Evolutionary conservation across 129 eudicot genomes (phyloP).

Genomic region (Flaveria brownii): DNA sequence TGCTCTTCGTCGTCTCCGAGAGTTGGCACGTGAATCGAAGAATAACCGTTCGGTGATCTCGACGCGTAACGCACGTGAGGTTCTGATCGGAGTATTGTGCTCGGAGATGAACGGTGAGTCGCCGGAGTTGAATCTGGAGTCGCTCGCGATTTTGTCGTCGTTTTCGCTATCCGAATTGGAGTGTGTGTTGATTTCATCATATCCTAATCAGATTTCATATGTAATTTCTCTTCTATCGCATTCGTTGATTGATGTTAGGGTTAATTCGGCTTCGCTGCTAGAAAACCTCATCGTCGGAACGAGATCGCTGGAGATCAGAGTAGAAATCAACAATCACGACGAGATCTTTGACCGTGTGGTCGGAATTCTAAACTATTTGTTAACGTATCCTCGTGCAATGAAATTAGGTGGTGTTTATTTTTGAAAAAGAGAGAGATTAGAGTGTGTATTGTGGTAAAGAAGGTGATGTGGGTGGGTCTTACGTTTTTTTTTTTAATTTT

Average conservation of each 20-base stretch:
- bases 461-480: no score
- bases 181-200: constrained; percentile 48
- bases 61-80: constrained; percentile 46
- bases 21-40: constrained; percentile 80
- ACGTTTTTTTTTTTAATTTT: no score
- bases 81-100: constrained; percentile 42
- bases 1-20: constrained; percentile 62
- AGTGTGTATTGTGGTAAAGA: no score
- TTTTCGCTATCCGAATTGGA: constrained; percentile 62
- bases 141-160: constrained; percentile 60
- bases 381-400: constrained; percentile 68
- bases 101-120: constrained; percentile 31
- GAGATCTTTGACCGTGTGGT: constrained; percentile 69
- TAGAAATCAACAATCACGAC: constrained; percentile 50
- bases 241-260: constrained; percentile 67
- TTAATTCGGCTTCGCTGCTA: constrained; percentile 73
- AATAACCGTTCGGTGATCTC: constrained; percentile 70
- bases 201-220: constrained; percentile 45
- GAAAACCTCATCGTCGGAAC: constrained; percentile 69
- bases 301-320: constrained; percentile 63
- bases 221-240: constrained; percentile 61
- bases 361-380: constrained; percentile 51
- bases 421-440: no score
- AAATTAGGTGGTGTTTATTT: constrained; percentile 19
- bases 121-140: constrained; percentile 57